A percentile compares a stretch with the other conserved stretches of the same genome.
These are phyloP conservation scores for Rhypophila decipiens DNA, from an alignment of 495 filamentous ascomycete genomes.

Conservation along the genomic window DNA sequence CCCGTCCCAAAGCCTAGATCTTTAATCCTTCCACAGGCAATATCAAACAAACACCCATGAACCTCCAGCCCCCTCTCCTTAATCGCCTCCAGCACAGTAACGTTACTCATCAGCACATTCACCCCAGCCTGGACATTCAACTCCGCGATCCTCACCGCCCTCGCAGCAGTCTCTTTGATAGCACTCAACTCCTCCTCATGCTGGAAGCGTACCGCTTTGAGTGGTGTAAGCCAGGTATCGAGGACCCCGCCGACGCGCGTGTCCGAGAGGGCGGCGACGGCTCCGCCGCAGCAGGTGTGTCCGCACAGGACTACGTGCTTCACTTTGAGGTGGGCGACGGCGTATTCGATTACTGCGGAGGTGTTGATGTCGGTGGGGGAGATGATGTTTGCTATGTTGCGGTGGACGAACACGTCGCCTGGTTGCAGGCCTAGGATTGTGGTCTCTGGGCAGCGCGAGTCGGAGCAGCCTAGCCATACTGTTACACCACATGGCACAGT, in stretches of 20 bases:
- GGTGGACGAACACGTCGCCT: slow-evolving; percentile 88
- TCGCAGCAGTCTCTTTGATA: slow-evolving; percentile 42
- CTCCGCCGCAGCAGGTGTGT: slow-evolving; percentile 77
- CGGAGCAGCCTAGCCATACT: slow-evolving; percentile 91
- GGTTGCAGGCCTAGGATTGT: slow-evolving; percentile 73
- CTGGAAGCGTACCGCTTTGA: slow-evolving; percentile 53
- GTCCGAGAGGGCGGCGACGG: slow-evolving; percentile 61
- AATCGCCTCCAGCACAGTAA: slow-evolving; percentile 57
- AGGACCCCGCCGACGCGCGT: slow-evolving; percentile 64
- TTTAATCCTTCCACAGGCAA: slow-evolving; percentile 52
- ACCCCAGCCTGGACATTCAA: slow-evolving; percentile 65
- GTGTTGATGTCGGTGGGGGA: slow-evolving; percentile 70
- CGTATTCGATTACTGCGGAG: slow-evolving; percentile 75
- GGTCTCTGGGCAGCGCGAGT: slow-evolving; percentile 84
- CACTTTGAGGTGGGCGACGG: slow-evolving; percentile 67
- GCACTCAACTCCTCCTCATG: slow-evolving; percentile 49
- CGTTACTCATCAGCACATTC: slow-evolving; percentile 54
- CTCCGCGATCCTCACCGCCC: slow-evolving; percentile 53
- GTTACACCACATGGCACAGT: not conserved
- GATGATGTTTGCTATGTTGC: slow-evolving; percentile 90
- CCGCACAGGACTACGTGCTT: slow-evolving; percentile 81
- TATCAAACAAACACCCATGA: slow-evolving; percentile 66
- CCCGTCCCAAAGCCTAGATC: slow-evolving; percentile 50
- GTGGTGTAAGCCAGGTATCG: slow-evolving; percentile 73
- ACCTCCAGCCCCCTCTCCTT: slow-evolving; percentile 63